Evolutionary conservation across 108 stramenopile species (phyloP), one percentile per base, ranked within the genome.

Genomic region (Conticribra weissflogii): DNA sequence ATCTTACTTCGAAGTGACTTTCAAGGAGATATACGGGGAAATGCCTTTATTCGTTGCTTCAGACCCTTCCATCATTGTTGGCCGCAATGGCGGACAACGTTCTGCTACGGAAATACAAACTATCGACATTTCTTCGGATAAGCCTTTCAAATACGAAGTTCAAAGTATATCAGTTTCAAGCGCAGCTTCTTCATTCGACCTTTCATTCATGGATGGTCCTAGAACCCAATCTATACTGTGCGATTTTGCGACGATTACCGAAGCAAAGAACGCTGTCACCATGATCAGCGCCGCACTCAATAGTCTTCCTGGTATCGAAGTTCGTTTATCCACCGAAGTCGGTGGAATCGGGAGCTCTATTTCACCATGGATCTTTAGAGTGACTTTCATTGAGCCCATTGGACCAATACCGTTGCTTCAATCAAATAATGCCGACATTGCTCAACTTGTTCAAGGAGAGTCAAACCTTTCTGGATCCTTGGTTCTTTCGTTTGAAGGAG

Each of bases 61-160:
- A 53, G 54, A 81, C 50, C 72, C 71, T 19, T 36, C 33, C 24
- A 63, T 80, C 0, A 65, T 58, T 4, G 63, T 84, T 19, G 59
- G 54, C 70, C 76, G 85, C 15, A 58, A 49, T 4, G 64, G 59
- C 29, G 54, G 79, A 17, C 85, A 81, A 2, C 21, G 44, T 41
- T 92, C 92, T 52, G 67, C 81, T 27, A 74, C 92, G 0, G 94
- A 96, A 77, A 66, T 94, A 15, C 94, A 93, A 70, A 86, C 81
- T 8, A 70, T 96, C 54, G 88, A 83, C 1, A 56, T 85, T 3
- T 77, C 88, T n/a, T 57, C 81, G n/a, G 86, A 88, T 54, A 59
- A 61, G 21, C 70, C 67, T 14, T 90, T 88, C 46, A 71, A 85
- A 9, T 63, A 68, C 16, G 93, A 93, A 48, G 79, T 82, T 12